Percentiles rank a stretch among this genome's conserved stretches.
Conservation (phyloP, 129 eudicot species). For the Arctium minus region DNA sequence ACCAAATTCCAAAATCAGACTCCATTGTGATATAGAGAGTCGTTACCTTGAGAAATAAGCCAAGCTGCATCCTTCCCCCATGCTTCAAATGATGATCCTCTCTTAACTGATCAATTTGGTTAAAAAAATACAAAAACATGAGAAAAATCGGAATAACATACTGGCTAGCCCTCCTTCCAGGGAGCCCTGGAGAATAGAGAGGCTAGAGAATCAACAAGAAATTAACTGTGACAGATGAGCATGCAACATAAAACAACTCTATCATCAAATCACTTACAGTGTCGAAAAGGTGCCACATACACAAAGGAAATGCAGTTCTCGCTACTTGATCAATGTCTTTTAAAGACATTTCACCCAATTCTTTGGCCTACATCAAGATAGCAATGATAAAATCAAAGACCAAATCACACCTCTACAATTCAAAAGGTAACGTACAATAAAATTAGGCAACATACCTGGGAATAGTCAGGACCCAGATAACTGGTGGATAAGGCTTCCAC, state of each 20-base stretch:
- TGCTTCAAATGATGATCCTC: constrained; percentile 97
- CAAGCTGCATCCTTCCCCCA: constrained; percentile 98
- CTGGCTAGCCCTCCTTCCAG: not conserved
- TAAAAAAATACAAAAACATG: not conserved
- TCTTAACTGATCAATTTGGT: constrained; percentile 52
- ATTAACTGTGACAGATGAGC: not conserved
- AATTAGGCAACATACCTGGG: constrained; percentile 55
- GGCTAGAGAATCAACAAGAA: not conserved
- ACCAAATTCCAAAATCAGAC: not conserved
- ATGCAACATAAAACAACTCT: not conserved
- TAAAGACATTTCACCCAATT: constrained; percentile 69
- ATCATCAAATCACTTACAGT: constrained; percentile 41
- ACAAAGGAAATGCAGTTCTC: constrained; percentile 82
- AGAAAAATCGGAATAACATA: constrained; percentile 1
- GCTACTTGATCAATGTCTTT: constrained; percentile 93
- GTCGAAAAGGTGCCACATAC: constrained; percentile 92
- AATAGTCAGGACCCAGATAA: constrained; percentile 90
- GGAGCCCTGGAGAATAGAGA: not conserved
- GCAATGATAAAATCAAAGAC: constrained; percentile 2
- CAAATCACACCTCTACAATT: not conserved
- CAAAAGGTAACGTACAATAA: not conserved
- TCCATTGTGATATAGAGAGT: constrained; percentile 2
- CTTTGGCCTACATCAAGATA: constrained; percentile 48
- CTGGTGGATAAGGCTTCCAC: constrained; percentile 88
- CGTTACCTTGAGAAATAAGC: constrained; percentile 95